Percentiles rank a stretch among this genome's conserved stretches.
phyloP scores from a whole-genome alignment of 345 rosid species.

The Psidium friedrichsthalianum region DNA sequence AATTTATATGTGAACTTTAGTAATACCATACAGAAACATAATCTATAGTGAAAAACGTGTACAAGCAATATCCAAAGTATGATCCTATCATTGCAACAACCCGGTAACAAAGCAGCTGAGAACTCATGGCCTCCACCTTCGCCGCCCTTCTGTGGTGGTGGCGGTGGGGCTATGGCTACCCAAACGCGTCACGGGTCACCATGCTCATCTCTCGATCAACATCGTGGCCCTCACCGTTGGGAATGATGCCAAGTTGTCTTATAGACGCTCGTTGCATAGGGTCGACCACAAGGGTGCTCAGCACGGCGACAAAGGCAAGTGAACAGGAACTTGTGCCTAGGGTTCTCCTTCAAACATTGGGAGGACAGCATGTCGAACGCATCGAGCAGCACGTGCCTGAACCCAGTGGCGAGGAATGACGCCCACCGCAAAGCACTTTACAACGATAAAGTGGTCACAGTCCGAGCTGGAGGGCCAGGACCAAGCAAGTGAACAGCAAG shows the following conservation, averaged over 20 bases:
- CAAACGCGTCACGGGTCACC: neutral
- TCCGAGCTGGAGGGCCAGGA: slow-evolving; percentile 30
- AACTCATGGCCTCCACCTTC: neutral
- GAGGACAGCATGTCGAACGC: slow-evolving; percentile 61
- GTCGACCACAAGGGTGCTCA: slow-evolving; percentile 53
- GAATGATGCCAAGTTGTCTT: neutral
- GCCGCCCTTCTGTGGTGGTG: neutral
- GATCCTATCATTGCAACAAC: slow-evolving; percentile 1
- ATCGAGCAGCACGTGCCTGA: slow-evolving; percentile 76
- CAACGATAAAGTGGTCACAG: slow-evolving; percentile 26
- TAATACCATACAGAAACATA: neutral
- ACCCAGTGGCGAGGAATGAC: slow-evolving; percentile 76
- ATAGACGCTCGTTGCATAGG: slow-evolving; percentile 26
- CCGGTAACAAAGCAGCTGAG: neutral
- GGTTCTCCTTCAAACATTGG: slow-evolving; percentile 34
- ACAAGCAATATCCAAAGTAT: neutral
- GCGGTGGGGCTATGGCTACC: neutral
- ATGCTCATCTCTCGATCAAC: neutral
- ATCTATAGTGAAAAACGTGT: neutral
- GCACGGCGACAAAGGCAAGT: slow-evolving; percentile 69
- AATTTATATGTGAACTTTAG: neutral
- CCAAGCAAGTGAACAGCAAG: slow-evolving; percentile 20
- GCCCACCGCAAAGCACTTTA: slow-evolving; percentile 67
- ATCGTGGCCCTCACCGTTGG: neutral
- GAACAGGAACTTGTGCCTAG: slow-evolving; percentile 79